Evolutionary conservation across 2,329 filamentous ascomycete species (phyloP), one percentile per base, ranked within the genome.

Genomic region (Fusarium austroafricanum): DNA sequence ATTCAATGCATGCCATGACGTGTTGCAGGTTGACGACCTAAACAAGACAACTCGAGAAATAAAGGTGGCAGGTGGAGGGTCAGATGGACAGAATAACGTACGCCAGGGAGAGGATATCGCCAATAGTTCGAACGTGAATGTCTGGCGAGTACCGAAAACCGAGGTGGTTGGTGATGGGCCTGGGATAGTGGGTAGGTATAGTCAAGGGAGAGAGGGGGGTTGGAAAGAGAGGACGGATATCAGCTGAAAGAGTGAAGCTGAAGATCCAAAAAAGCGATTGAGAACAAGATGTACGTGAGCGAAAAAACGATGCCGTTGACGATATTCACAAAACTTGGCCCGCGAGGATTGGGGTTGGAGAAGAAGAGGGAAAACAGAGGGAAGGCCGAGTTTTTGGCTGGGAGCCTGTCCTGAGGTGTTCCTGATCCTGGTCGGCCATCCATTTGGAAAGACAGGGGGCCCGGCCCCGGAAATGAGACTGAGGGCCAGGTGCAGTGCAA

Each of bases 241-340:
- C 75, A 77, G 77, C 78, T 80, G 69, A 81, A 78, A 76, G 80
- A 82, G 76, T 81, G 80, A 81, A 81, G 79, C 78, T 75, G 78
- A 76, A 68, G 71, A 75, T 77, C 74, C 70, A 70, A 62, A 72
- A 78, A 56, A 72, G 70, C 51, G 50, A 71, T 31, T 31, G 29
- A 31, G 29, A 31, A 31, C 29, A 31, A 31, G 29, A 31, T 31
- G 29, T 31, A 31, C 29, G 29, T 31, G 29, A 31, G 29, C 67
- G 67, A 64, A 70, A 70, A 64, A 70, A 65, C 58, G 60, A 70
- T 70, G 63, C 61, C 56, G 61, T 72, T 70, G 67, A 65, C 42
- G 50, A 46, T 52, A 64, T 64, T 73, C 71, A 71, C 70, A 67
- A 33, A 73, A 69, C 55, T 61, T 68, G 61, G 68, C 68, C 71